phyloP scores from a whole-genome alignment of 495 filamentous ascomycete species.

The Penicillium turbatum region DNA sequence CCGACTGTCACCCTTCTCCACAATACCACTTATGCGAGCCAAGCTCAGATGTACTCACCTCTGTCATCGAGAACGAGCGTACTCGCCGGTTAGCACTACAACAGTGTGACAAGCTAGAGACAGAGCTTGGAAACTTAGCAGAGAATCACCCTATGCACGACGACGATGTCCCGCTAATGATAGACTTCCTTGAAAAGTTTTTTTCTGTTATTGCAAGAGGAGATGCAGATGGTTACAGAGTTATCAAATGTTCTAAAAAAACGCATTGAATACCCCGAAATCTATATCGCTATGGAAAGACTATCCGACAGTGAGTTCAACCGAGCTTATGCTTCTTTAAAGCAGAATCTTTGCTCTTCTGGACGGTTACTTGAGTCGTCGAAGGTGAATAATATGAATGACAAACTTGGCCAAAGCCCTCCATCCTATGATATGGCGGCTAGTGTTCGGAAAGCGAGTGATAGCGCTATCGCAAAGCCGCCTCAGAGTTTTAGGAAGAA shows the following conservation, averaged over 20 bases:
- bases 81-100: background rate
- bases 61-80: slow-evolving; percentile 2
- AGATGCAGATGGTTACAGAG: background rate
- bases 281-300: slow-evolving; percentile 8
- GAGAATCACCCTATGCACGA: background rate
- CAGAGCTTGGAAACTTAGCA: background rate
- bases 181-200: background rate
- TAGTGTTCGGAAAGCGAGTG: background rate
- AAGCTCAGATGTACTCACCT: background rate
- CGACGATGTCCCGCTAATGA: background rate
- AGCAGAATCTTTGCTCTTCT: background rate
- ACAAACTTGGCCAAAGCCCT: slow-evolving; percentile 2
- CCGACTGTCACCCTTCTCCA: background rate
- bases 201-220: background rate
- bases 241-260: background rate
- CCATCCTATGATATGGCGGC: background rate
- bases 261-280: slow-evolving; percentile 3
- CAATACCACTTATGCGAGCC: background rate
- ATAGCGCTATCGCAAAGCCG: background rate
- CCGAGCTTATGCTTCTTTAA: slow-evolving; percentile 13
- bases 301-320: slow-evolving; percentile 11
- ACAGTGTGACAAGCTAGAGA: background rate
- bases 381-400: slow-evolving; percentile 1
- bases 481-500: background rate
- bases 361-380: background rate